Conservation (phyloP, 1,284 basidiomycete genomes). For the Heliocybe sulcata region DNA sequence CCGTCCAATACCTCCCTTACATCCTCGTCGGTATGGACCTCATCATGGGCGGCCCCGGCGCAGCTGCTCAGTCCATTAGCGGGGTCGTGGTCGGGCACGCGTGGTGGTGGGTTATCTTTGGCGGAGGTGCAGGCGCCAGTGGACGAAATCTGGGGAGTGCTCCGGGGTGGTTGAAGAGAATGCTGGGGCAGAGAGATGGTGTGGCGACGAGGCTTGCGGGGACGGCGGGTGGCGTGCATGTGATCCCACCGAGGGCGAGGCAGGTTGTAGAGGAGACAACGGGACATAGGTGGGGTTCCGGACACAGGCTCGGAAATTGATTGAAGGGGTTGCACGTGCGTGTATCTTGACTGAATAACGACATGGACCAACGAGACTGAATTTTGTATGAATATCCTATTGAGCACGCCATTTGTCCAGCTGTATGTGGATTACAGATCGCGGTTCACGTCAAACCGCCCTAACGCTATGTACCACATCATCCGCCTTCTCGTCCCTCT, state of each 20-base stretch:
- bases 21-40: constrained; percentile 69
- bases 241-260: constrained; percentile 20
- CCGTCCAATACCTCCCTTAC: constrained; percentile 70
- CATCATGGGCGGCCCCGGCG: constrained; percentile 52
- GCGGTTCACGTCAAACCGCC: no score
- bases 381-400: no score
- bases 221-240: constrained; percentile 22
- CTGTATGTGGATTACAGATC: no score
- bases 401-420: no score
- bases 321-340: neutral
- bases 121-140: constrained; percentile 13
- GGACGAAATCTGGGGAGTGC: constrained; percentile 21
- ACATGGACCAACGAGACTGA: no score
- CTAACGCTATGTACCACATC: no score
- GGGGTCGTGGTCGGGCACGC: constrained; percentile 31
- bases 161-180: constrained; percentile 28
- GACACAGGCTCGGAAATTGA: constrained; percentile 27
- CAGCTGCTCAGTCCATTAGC: constrained; percentile 45
- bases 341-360: neutral
- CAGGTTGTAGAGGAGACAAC: constrained; percentile 15
- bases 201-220: constrained; percentile 12
- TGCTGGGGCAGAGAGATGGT: constrained; percentile 22
- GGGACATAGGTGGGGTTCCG: constrained; percentile 34
- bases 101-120: constrained; percentile 73
- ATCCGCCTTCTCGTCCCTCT: neutral